These are phyloP conservation scores for Lachancea fermentati DNA, from an alignment of 805 yeast genomes.

Conservation along the genomic window DNA sequence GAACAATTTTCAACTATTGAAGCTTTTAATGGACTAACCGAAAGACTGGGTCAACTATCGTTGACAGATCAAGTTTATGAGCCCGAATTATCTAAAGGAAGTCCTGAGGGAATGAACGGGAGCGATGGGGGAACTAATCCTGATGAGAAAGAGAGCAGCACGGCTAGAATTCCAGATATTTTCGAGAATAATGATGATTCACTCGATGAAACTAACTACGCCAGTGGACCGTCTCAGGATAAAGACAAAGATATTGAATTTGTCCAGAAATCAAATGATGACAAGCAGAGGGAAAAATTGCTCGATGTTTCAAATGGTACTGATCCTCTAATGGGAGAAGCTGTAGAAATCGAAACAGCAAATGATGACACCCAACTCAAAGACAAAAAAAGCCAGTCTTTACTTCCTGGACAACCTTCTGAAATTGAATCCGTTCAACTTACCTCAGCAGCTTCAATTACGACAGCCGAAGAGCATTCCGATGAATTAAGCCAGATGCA, in stretches of 20 bases:
- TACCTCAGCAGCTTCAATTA: neutral
- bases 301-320: no score
- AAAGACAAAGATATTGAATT: no score
- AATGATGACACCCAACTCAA: no score
- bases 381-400: no score
- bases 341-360: no score
- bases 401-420: neutral
- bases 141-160: slow-evolving; percentile 1
- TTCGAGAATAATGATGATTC: neutral
- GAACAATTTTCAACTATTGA: slow-evolving; percentile 6
- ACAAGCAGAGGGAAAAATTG: no score
- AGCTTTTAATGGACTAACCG: slow-evolving; percentile 12
- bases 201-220: no score
- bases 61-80: neutral
- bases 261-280: no score
- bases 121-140: neutral
- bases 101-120: neutral
- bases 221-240: no score
- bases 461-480: neutral
- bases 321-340: no score
- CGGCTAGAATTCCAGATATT: slow-evolving; percentile 4
- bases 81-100: neutral
- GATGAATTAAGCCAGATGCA: neutral
- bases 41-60: slow-evolving; percentile 13
- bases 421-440: neutral